Base-by-base conservation (phyloP, 108 stramenopile genomes). In the Aureococcus anophagefferens region DNA sequence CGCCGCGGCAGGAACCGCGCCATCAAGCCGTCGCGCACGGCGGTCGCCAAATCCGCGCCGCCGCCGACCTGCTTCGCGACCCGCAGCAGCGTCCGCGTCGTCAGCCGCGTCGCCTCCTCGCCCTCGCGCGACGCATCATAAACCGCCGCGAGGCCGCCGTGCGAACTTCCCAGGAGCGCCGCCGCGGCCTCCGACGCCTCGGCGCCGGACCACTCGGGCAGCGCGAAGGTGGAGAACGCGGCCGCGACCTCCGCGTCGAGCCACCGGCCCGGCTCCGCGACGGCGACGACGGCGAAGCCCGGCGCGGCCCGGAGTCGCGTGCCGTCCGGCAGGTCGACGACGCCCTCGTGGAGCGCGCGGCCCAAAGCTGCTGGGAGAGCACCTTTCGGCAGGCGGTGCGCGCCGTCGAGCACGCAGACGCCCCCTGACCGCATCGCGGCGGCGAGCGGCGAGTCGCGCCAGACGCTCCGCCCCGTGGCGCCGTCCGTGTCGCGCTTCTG, bases 401-500 rank as follows among this genome's bases (percentile, higher is more conserved):
- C 75, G 21, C 91, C 91, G 81, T 95, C 94, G 34, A 95, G 74
- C 46, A 91, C 75, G 0, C 77, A 73, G 14, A 78, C 46, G 32
- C 68, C 68, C 11, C 92, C 94, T 4, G 79, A 72, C 62, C 75
- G 37, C 34, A 89, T 90, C 0, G 94, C 90, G 33, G 72, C 68
- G 0, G 87, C 74, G 40, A 95, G 74, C 5, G 91, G 90, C 0
- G 87, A 85, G 45, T 86, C 79, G 71, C 73, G 75, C 94, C 94
- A 95, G 16, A 46, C 73, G 13, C 92, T 93, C 35, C 87, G 72
- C 0, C 94, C 92, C 0, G 79, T 74, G 35, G 73, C 77, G 17
- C 72, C 66, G 64, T 86, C 85, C 35, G 72, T 74, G 15, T n/a
- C 85, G 35, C 94, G 84, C 44, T 78, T 69, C 71, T 83, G 79